phyloP scores from a whole-genome alignment of 2,329 filamentous ascomycete genomes.

The Colletotrichum cordylinicola region DNA sequence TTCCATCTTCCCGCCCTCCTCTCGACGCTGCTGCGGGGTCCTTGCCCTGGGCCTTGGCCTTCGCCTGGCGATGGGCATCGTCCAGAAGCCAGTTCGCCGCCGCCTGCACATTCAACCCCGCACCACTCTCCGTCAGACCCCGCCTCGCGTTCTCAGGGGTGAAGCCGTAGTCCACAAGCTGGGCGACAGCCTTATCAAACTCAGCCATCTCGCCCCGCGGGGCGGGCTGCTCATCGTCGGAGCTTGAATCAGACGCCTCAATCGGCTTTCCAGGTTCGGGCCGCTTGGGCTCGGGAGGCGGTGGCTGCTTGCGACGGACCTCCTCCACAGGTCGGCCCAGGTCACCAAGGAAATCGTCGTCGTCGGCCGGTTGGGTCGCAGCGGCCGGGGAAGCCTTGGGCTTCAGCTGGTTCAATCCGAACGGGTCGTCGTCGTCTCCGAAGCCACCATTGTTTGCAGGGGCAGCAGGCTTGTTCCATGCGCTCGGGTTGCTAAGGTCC shows the following conservation, averaged over 20 bases:
- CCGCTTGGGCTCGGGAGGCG: conserved; percentile 37
- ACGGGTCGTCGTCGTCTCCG: conserved; percentile 84
- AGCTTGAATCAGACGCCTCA: conserved; percentile 54
- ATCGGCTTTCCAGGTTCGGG: conserved; percentile 62
- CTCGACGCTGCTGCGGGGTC: conserved; percentile 48
- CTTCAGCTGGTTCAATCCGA: conserved; percentile 75
- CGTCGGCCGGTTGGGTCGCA: conserved; percentile 36
- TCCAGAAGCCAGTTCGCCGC: conserved; percentile 91
- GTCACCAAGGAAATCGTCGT: conserved; percentile 71
- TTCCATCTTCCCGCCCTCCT: conserved; percentile 40
- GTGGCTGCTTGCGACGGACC: conserved; percentile 54
- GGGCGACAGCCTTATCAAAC: conserved; percentile 81
- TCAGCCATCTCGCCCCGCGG: conserved; percentile 34
- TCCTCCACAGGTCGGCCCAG: conserved; percentile 70
- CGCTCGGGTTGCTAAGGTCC: conserved; percentile 58
- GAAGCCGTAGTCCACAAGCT: conserved; percentile 95
- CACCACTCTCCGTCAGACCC: conserved; percentile 81
- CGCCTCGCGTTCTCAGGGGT: conserved; percentile 81
- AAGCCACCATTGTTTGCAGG: conserved; percentile 39
- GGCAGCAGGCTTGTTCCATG: conserved; percentile 52
- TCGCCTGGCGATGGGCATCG: conserved; percentile 85
- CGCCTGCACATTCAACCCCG: conserved; percentile 80
- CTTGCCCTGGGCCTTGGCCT: conserved; percentile 68
- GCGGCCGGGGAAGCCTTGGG: conserved; percentile 37
- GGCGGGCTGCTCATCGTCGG: conserved; percentile 46